These are phyloP conservation scores for Colletotrichum tabaci DNA, from an alignment of 2,329 filamentous ascomycete genomes.

Conservation along the genomic window DNA sequence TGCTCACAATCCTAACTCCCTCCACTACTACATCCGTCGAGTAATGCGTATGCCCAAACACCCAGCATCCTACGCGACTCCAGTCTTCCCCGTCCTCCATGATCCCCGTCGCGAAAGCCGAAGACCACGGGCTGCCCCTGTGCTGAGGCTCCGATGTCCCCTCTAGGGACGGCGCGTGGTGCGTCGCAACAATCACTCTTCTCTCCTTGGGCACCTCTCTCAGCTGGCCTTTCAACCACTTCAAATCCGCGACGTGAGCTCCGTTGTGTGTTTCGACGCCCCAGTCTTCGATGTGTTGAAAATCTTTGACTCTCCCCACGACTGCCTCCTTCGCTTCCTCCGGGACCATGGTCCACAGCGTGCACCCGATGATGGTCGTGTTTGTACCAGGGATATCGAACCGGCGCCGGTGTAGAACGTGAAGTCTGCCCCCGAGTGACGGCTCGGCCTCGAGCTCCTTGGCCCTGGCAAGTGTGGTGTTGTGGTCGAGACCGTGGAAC, in stretches of 20 bases:
- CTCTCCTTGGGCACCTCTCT: conserved; percentile 31
- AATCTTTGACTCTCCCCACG: conserved; percentile 65
- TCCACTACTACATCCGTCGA: conserved; percentile 53
- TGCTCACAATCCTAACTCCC: conserved; percentile 58
- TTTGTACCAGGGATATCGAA: conserved; percentile 57
- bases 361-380: conserved; percentile 70
- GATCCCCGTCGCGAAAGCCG: conserved; percentile 68
- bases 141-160: conserved; percentile 66
- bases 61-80: conserved; percentile 55
- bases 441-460: conserved; percentile 56
- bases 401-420: conserved; percentile 60
- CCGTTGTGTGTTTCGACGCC: conserved; percentile 64
- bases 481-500: conserved; percentile 62
- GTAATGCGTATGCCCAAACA: conserved; percentile 66
- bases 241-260: conserved; percentile 61
- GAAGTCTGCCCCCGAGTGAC: conserved; percentile 54
- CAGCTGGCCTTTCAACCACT: conserved; percentile 59
- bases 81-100: conserved; percentile 51
- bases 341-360: conserved; percentile 69
- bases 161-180: conserved; percentile 69
- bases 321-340: conserved; percentile 56
- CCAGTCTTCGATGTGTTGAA: conserved; percentile 68
- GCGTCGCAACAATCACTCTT: conserved; percentile 66
- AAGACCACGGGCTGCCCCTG: conserved; percentile 59
- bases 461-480: conserved; percentile 55